Evolutionary conservation across 139 green algal genomes (phyloP).

Genomic region (Closterium sp.): DNA sequence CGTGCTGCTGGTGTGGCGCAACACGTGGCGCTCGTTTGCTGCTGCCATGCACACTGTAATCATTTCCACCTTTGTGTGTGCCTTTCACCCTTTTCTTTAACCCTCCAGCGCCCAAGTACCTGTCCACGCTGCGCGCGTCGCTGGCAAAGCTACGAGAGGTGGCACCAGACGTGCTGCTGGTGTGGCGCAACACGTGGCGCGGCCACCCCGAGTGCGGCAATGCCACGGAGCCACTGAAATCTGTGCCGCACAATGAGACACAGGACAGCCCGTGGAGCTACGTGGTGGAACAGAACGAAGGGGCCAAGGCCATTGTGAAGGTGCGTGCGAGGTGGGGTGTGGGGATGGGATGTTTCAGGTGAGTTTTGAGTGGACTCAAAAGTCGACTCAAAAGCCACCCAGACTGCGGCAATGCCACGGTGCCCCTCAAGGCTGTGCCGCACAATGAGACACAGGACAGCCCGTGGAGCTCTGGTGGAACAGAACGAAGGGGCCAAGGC

Average conservation of each 20-base stretch:
- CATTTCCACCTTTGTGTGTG: neutral
- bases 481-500: neutral
- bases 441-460: neutral
- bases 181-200: constrained; percentile 7
- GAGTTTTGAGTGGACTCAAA: too few species aligned
- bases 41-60: neutral
- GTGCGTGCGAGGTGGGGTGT: neutral
- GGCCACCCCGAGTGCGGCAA: neutral
- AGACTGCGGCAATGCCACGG: neutral
- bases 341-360: too few species aligned
- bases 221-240: neutral
- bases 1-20: constrained; percentile 7
- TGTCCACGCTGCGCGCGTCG: neutral
- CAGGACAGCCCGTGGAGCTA: neutral
- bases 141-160: neutral
- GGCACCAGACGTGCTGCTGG: neutral
- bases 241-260: neutral
- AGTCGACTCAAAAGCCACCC: too few species aligned
- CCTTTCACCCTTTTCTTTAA: neutral
- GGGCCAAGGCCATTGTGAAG: neutral
- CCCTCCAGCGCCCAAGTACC: neutral
- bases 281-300: constrained; percentile 5
- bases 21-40: neutral
- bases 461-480: neutral
- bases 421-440: neutral